Evolutionary conservation across 805 yeast species (phyloP).

Genomic region (Zygoascus flipseniorum): DNA sequence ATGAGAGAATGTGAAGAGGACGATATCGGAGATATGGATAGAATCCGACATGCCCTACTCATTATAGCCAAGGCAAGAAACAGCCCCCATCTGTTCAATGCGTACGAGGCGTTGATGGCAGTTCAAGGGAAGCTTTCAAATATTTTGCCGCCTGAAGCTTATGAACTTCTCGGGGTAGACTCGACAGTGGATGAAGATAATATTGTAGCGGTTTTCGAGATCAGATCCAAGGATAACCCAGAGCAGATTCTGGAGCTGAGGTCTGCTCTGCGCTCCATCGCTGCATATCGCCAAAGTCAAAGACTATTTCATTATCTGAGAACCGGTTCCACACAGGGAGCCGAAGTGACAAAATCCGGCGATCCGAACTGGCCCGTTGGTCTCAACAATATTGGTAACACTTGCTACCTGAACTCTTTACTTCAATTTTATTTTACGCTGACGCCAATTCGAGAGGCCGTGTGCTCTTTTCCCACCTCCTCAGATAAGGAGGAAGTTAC

Average conservation of each 20-base stretch:
- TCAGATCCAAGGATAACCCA: constrained; percentile 33
- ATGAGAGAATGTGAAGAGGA: constrained; percentile 36
- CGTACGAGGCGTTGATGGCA: constrained; percentile 19
- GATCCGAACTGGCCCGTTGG: constrained; percentile 71
- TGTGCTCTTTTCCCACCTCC: constrained; percentile 42
- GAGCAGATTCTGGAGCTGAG: constrained; percentile 50
- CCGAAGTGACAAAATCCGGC: constrained; percentile 32
- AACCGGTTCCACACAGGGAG: constrained; percentile 44
- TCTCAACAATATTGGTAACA: constrained; percentile 87
- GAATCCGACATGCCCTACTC: constrained; percentile 19
- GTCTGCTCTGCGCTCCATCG: constrained; percentile 48
- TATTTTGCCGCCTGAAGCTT: constrained; percentile 36
- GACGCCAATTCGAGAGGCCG: constrained; percentile 64
- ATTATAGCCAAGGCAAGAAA: constrained; percentile 25
- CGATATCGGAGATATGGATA: constrained; percentile 10
- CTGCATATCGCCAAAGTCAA: constrained; percentile 44
- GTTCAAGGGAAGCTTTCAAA: constrained; percentile 9
- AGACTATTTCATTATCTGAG: constrained; percentile 47
- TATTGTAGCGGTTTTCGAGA: constrained; percentile 45
- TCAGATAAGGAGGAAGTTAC: constrained; percentile 9
- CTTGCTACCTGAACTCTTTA: constrained; percentile 87
- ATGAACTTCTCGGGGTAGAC: constrained; percentile 40
- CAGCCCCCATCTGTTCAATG: constrained; percentile 21
- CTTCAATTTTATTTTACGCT: constrained; percentile 85
- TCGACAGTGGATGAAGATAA: constrained; percentile 49